phyloP scores from a whole-genome alignment of 169 alveolate species.

The Plasmodium coatneyi region DNA sequence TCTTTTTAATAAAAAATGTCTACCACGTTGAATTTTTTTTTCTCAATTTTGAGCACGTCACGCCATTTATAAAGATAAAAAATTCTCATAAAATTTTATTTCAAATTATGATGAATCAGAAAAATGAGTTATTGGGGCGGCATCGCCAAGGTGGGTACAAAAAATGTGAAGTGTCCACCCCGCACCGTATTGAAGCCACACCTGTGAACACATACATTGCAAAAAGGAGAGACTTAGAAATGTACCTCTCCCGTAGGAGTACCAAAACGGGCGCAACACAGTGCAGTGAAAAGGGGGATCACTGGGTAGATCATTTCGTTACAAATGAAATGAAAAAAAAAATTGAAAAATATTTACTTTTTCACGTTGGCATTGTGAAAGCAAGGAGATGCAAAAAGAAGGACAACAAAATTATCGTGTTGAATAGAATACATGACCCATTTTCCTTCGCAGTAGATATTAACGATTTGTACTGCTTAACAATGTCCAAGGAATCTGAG shows the following conservation, averaged over 20 bases:
- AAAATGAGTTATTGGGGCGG: not conserved
- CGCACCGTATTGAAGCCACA: not conserved
- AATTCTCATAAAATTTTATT: conserved; percentile 60
- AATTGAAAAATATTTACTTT: conserved; percentile 20
- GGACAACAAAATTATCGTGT: conserved; percentile 34
- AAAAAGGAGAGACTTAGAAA: not conserved
- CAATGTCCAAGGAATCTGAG: conserved; percentile 71
- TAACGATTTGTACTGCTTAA: conserved; percentile 37
- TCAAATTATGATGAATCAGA: conserved; percentile 25
- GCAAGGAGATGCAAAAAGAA: not conserved
- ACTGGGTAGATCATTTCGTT: not conserved
- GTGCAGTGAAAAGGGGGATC: not conserved
- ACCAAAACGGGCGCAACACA: not conserved
- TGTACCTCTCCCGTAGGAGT: conserved; percentile 1
- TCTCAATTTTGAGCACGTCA: conserved; percentile 24
- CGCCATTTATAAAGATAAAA: conserved; percentile 62
- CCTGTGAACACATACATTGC: not conserved
- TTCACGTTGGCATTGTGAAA: conserved; percentile 4
- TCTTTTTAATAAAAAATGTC: conserved; percentile 57
- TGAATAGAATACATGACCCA: conserved; percentile 71
- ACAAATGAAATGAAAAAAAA: not conserved
- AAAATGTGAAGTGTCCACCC: not conserved
- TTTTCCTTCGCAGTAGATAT: conserved; percentile 61
- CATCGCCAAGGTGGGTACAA: not conserved
- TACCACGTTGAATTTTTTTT: conserved; percentile 50